These are phyloP conservation scores for Herpomyces periplanetae DNA, from an alignment of 2,329 filamentous ascomycete species.

Conservation along the genomic window DNA sequence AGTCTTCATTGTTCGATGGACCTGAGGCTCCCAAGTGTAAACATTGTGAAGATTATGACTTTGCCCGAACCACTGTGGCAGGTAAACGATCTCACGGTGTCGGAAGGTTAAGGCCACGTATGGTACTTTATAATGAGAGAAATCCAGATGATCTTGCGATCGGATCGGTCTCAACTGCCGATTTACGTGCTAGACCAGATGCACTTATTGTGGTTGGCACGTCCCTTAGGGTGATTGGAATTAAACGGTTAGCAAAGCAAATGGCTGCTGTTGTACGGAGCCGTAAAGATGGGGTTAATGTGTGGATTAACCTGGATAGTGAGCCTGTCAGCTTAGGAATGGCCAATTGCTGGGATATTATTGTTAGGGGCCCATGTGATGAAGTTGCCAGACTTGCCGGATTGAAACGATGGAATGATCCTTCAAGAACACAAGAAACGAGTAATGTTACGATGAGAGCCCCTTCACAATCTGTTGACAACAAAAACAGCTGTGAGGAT, in stretches of 20 bases:
- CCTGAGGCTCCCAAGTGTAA: conserved; percentile 43
- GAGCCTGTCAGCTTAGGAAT: conserved; percentile 49
- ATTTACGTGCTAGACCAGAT: conserved; percentile 50
- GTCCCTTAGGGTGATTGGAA: conserved; percentile 71
- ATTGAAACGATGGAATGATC: too few relatives aligned
- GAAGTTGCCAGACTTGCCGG: too few relatives aligned
- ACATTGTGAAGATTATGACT: conserved; percentile 30
- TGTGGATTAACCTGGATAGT: conserved; percentile 74
- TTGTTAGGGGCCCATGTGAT: conserved; percentile 57
- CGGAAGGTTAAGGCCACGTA: conserved; percentile 51
- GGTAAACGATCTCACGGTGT: conserved; percentile 80
- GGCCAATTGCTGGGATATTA: conserved; percentile 66
- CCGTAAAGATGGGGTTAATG: conserved; percentile 41
- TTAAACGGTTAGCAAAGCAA: conserved; percentile 54
- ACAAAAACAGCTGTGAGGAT: too few relatives aligned
- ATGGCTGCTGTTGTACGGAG: conserved; percentile 56
- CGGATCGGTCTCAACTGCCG: conserved; percentile 49
- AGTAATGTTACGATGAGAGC: too few relatives aligned
- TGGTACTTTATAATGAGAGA: conserved; percentile 87
- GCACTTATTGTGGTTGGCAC: conserved; percentile 82
- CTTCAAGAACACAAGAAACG: too few relatives aligned
- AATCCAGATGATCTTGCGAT: conserved; percentile 92
- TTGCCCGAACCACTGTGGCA: conserved; percentile 27
- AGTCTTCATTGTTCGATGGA: conserved; percentile 40
- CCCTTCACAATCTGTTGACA: too few relatives aligned